Evolutionary conservation across 371 early-diverging fungal species (phyloP).

Genomic region (Dinochytrium kinnereticum): DNA sequence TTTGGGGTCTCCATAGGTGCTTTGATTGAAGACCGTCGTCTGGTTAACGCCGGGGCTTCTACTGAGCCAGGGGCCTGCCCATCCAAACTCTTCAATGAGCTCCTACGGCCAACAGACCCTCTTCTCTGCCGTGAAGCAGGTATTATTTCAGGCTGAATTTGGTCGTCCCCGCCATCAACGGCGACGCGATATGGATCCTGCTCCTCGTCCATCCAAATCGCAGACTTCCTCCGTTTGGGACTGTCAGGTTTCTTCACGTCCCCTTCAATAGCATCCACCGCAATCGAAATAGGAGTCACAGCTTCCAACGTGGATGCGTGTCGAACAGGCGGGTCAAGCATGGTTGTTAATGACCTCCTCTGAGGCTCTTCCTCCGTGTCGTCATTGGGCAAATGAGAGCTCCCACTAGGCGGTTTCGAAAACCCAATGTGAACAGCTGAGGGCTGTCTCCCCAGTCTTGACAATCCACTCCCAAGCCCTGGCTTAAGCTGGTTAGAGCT

Average conservation of each 20-base stretch:
- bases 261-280: neutral
- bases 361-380: neutral
- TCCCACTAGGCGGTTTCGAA: slow-evolving; percentile 3
- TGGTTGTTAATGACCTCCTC: neutral
- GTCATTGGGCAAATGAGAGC: neutral
- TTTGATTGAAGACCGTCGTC: neutral
- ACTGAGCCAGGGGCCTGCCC: neutral
- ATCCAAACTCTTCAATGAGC: neutral
- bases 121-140: neutral
- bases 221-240: neutral
- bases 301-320: slow-evolving; percentile 13
- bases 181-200: neutral
- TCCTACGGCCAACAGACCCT: neutral
- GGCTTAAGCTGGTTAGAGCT: neutral
- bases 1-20: neutral
- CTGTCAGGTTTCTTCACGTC: neutral
- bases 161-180: neutral
- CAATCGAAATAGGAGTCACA: neutral
- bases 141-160: neutral
- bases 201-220: slow-evolving; percentile 6
- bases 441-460: neutral
- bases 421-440: slow-evolving; percentile 13
- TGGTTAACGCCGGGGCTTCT: neutral
- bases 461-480: neutral
- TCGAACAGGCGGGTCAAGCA: neutral